Evolutionary conservation across 768 basidiomycete species (phyloP), one percentile per base, ranked within the genome.

Genomic region (Cyclocybe aegerita): DNA sequence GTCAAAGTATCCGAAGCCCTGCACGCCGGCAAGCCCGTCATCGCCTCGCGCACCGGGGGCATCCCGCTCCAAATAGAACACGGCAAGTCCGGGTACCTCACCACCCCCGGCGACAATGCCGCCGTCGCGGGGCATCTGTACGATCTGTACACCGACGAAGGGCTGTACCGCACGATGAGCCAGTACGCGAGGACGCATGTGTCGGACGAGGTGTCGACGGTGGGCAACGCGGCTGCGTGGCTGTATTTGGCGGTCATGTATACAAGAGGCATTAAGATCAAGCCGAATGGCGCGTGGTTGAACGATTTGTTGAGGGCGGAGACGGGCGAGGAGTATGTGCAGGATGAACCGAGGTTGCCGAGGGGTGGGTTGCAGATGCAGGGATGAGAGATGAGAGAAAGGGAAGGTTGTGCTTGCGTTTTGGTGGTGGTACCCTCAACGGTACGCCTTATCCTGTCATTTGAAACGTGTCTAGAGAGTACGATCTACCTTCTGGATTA

Each of bases 1-100:
- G 92, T 98, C 70, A 98, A 98, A 69, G 93, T 95, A 43, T 93
- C 92, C 41, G 92, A 96, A 71, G 92, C 90, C n/a, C 77, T 98
- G 46, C 90, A 95, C 68, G 84, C 91, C 30, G 89, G 89, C 53
- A 88, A 89, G 55, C 93, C 93, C 31, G 78, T 95, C 61, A 80
- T 98, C 60, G 90, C 90, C 7, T 85, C 78, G 45, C 77, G 77
- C 50, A 95, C 95, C 4, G 95, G 95, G 51, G 94, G 94, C 58
- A 96, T 98, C 63, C 95, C 95, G 37, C 82, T 97, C 41, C 95
- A 98, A 65, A 81, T 97, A 56, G 82, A 82, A 58, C 72, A 97
- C 57, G 93, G 92, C 47, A 86, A 91, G 69, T 91, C 88, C 55
- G 95, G 95, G 43, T 94, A 79, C 77, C 74, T 97, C 58, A 88